Base-by-base conservation (phyloP, 2,329 filamentous ascomycete genomes). In the Bertia moriformis region DNA sequence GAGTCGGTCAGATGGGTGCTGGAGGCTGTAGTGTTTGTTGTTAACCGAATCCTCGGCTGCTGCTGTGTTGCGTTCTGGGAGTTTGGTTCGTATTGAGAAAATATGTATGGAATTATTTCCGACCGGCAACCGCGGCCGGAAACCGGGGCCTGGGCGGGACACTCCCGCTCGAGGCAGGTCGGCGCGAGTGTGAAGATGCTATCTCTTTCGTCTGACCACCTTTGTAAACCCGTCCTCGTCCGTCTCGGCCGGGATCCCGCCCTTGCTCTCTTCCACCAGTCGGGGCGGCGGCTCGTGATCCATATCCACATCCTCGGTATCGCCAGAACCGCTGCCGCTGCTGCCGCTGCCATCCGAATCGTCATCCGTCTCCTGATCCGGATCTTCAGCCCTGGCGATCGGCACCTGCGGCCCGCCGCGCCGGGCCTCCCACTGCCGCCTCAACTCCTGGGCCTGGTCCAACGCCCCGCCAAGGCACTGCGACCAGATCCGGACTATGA, bases 151-250 rank as follows among this genome's bases (percentile, higher is more conserved):
- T n/a, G n/a, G n/a, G n/a, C n/a, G n/a, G n/a, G n/a, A n/a, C n/a
- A n/a, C n/a, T n/a, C n/a, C n/a, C n/a, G n/a, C n/a, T n/a, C n/a
- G n/a, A n/a, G n/a, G n/a, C n/a, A n/a, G n/a, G n/a, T n/a, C n/a
- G n/a, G n/a, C n/a, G n/a, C n/a, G n/a, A n/a, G n/a, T n/a, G n/a
- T n/a, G n/a, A n/a, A n/a, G n/a, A n/a, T n/a, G 55, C 55, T 62
- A 68, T 62, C 66, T 71, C 67, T 75, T 83, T 63, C 76, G 83
- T 50, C 72, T 69, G 40, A 76, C 71, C 46, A 87, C 82, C 58
- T 71, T 84, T 14, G 77, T 84, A 55, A 89, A 89, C 3, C 83
- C 83, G 51, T 89, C 83, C 47, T 87, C 82, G 56, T 89, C 83
- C 36, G 88, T 66, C 55, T 85, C 74, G 0, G 83, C 81, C 52